Conservation (phyloP, 2,329 filamentous ascomycete genomes). For the Aspergillus calidoustus region DNA sequence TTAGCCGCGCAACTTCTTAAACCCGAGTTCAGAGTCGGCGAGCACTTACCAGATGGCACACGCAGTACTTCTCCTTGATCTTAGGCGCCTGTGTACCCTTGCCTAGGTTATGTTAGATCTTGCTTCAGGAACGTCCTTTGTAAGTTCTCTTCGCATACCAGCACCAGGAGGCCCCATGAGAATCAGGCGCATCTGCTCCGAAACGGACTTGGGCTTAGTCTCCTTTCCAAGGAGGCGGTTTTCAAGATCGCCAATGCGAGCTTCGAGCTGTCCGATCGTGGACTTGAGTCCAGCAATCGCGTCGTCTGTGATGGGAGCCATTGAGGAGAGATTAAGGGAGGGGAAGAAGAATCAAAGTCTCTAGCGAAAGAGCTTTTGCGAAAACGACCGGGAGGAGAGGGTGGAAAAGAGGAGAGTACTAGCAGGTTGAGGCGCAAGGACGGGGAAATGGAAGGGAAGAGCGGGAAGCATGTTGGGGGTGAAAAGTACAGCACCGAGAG, state of each 20-base stretch:
- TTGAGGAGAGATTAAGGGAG: constrained; percentile 53
- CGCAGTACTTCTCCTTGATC: constrained; percentile 97
- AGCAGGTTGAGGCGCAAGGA: constrained; percentile 23
- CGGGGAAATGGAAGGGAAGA: constrained; percentile 35
- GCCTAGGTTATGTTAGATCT: constrained; percentile 60
- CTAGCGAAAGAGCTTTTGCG: constrained; percentile 21
- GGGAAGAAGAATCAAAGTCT: constrained; percentile 25
- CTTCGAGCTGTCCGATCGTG: constrained; percentile 81
- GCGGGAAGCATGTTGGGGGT: constrained; percentile 26
- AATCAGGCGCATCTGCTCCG: constrained; percentile 86
- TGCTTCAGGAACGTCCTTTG: constrained; percentile 15
- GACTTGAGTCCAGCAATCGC: constrained; percentile 79
- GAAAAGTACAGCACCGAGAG: constrained; percentile 28
- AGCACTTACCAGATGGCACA: constrained; percentile 83
- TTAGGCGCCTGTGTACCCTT: constrained; percentile 98
- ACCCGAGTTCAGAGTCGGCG: not conserved
- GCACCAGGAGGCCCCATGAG: constrained; percentile 96
- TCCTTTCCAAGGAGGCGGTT: constrained; percentile 65
- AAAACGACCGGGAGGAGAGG: constrained; percentile 24
- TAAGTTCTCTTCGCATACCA: constrained; percentile 61
- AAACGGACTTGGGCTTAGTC: constrained; percentile 54
- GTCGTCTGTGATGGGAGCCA: constrained; percentile 87
- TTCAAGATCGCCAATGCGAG: constrained; percentile 85
- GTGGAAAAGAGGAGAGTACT: constrained; percentile 26
- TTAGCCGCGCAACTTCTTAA: not conserved